Percentiles rank a stretch among this genome's conserved stretches.
phyloP scores from a whole-genome alignment of 805 yeast species.

The Blastobotrys peoriensis region DNA sequence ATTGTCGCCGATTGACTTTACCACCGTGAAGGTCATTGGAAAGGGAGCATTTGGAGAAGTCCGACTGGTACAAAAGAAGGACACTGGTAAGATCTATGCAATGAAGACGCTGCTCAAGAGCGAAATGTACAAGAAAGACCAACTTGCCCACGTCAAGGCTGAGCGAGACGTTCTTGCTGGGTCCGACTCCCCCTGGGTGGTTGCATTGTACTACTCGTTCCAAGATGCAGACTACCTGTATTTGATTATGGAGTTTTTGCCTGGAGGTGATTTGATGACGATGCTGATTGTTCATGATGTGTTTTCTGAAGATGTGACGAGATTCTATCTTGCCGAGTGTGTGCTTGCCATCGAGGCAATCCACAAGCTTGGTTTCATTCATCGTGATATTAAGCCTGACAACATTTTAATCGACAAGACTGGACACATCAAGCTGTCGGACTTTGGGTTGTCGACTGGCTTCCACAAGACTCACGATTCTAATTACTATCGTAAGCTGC shows the following conservation, averaged over 20 bases:
- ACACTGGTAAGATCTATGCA: constrained; percentile 87
- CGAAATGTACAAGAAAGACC: constrained; percentile 94
- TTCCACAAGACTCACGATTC: constrained; percentile 93
- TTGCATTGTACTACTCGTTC: constrained; percentile 72
- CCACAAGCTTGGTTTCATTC: constrained; percentile 89
- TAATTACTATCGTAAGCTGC: constrained; percentile 72
- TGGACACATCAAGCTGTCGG: constrained; percentile 64
- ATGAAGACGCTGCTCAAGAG: constrained; percentile 88
- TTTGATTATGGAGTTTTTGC: constrained; percentile 74
- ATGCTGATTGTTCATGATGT: constrained; percentile 94
- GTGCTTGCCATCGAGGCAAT: constrained; percentile 91
- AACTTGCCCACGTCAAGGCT: constrained; percentile 90
- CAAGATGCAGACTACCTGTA: constrained; percentile 72
- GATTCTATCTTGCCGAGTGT: constrained; percentile 95
- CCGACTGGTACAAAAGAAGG: constrained; percentile 84
- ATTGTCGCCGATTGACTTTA: constrained; percentile 74
- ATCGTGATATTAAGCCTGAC: constrained; percentile 96
- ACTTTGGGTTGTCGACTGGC: constrained; percentile 82
- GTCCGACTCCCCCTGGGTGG: constrained; percentile 85
- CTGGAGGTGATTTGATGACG: constrained; percentile 89
- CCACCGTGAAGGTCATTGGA: constrained; percentile 84
- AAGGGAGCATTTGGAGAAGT: constrained; percentile 99
- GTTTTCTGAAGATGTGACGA: constrained; percentile 79
- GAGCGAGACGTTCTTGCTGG: constrained; percentile 94
- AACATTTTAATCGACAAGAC: constrained; percentile 80